These are phyloP conservation scores for Albifimbria verrucaria DNA, from an alignment of 2,329 filamentous ascomycete species.

Conservation along the genomic window DNA sequence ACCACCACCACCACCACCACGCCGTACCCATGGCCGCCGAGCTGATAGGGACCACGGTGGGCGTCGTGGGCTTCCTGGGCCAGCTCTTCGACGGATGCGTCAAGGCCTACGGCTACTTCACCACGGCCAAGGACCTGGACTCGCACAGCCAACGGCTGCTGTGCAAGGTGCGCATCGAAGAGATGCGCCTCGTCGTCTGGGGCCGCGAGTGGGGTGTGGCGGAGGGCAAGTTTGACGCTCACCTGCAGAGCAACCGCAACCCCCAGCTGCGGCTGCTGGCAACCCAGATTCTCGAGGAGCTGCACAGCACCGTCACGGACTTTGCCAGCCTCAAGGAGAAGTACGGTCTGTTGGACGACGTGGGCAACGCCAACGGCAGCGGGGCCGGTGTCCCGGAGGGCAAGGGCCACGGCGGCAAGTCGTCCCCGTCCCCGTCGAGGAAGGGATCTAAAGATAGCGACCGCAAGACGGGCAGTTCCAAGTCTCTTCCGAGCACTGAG, in stretches of 20 bases:
- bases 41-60: conserved; percentile 38
- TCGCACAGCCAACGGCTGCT: conserved; percentile 39
- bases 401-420: conserved; percentile 9
- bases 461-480: conserved; percentile 14
- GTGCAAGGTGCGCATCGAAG: conserved; percentile 47
- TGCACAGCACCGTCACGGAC: conserved; percentile 42
- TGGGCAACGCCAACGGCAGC: not conserved
- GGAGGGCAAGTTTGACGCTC: conserved; percentile 40
- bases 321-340: conserved; percentile 37
- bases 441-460: conserved; percentile 20
- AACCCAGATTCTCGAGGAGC: conserved; percentile 37
- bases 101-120: conserved; percentile 43
- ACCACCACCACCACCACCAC: not conserved
- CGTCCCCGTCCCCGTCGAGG: conserved; percentile 15
- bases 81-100: conserved; percentile 46
- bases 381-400: conserved; percentile 8
- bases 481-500: conserved; percentile 14
- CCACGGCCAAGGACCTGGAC: conserved; percentile 38
- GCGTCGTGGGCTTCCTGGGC: conserved; percentile 40
- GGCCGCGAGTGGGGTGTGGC: conserved; percentile 45
- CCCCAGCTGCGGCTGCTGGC: conserved; percentile 36
- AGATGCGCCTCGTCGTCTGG: conserved; percentile 46
- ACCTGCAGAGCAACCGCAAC: conserved; percentile 33
- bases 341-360: conserved; percentile 37
- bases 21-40: conserved; percentile 30